Evolutionary conservation across 202 grass and related monocot species (phyloP).

Genomic region (Carex arenaria): DNA sequence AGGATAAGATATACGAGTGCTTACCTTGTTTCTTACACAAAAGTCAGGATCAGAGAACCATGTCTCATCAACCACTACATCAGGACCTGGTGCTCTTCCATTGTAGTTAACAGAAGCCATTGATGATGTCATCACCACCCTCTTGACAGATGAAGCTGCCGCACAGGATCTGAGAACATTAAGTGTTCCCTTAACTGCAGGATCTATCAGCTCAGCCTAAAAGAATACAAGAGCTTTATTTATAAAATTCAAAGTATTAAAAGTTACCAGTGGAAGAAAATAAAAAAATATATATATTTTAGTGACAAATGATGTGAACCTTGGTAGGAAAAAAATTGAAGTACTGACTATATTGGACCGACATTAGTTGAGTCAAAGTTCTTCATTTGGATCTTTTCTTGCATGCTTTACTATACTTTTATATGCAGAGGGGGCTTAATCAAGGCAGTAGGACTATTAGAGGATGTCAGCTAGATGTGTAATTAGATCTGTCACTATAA

Average conservation of each 20-base stretch:
- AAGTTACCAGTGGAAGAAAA: neutral
- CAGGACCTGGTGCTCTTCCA: conserved; percentile 20
- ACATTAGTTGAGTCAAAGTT: neutral
- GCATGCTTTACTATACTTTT: neutral
- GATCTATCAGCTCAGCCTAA: conserved; percentile 34
- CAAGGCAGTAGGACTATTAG: neutral
- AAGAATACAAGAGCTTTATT: neutral
- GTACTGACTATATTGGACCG: neutral
- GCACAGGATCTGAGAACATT: conserved; percentile 35
- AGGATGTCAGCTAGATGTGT: too few species aligned
- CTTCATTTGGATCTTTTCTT: neutral
- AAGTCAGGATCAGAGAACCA: conserved; percentile 35
- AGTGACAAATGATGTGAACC: neutral
- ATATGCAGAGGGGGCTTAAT: neutral
- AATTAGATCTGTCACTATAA: too few species aligned
- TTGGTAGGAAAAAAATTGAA: neutral
- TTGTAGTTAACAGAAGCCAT: conserved; percentile 21
- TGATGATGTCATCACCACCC: conserved; percentile 41
- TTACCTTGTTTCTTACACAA: conserved; percentile 23
- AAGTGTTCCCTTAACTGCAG: conserved; percentile 35
- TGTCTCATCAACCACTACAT: conserved; percentile 34
- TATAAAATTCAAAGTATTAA: neutral
- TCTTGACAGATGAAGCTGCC: conserved; percentile 22
- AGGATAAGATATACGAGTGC: neutral
- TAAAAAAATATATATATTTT: neutral